Base-by-base conservation (phyloP, 2,329 filamentous ascomycete genomes). In the Hymenoscyphus fructigenus region DNA sequence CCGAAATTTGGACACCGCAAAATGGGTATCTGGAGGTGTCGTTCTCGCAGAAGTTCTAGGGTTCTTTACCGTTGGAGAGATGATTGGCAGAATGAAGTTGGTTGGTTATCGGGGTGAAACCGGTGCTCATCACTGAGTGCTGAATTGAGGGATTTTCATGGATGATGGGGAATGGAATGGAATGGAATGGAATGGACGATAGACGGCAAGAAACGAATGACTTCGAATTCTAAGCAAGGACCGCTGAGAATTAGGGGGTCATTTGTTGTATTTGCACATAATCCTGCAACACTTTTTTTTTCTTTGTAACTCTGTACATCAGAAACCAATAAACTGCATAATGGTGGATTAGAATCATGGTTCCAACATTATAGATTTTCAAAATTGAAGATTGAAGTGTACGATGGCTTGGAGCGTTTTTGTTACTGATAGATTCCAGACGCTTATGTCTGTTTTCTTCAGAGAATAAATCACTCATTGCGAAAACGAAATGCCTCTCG, bases 51-150 rank as follows among this genome's bases (percentile, higher is more conserved):
- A 99, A 82, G 85, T 92, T 60, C 81, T 99, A 71, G 95, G 95
- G 67, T 99, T 99, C 87, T 99, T 98, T 86, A 96, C 93, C 67
- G 87, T 98, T 63, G 95, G 95, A 70, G 93, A 98, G 85, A 98
- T 99, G 79, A 88, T 99, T 75, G 95, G 95, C 75, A 87, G 93
- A 76, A 88, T 95, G 83, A 98, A 99, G 90, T 79, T 99, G 73
- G 85, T 99, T 73, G 95, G 95, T 70, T 99, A 99, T 85, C 86
- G 85, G 79, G 91, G 91, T 76, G 87, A 91, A 77, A 76, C 78
- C 69, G 79, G 79, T 68, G 84, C 84, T 72, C 81, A 83, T 70
- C 85, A 88, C 78, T 86, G 87, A 71, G 63, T 50, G 17, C 14
- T 15, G 53, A 58, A 38, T 36, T 23, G 26, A 60, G 5, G 59